A percentile compares a stretch with the other conserved stretches of the same genome.
These are phyloP conservation scores for Zygosaccharomyces sapae DNA, from an alignment of 1,139 yeast genomes.

Conservation along the genomic window DNA sequence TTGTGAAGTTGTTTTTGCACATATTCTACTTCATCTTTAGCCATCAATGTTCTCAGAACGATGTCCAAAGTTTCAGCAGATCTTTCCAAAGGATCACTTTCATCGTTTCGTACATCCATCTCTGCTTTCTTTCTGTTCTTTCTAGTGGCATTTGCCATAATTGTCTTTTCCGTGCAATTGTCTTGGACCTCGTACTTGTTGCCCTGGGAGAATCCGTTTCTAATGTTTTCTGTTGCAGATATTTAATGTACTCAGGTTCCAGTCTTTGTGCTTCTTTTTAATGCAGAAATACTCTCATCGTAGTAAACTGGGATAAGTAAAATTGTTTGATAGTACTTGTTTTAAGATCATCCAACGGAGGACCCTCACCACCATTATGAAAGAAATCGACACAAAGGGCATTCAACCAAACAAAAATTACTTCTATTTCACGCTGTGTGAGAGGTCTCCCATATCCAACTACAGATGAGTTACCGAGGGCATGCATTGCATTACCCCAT, in stretches of 20 bases:
- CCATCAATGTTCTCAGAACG: slow-evolving; percentile 53
- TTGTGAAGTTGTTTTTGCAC: slow-evolving; percentile 57
- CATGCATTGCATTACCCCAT: slow-evolving; percentile 34
- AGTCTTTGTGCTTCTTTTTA: slow-evolving; percentile 60
- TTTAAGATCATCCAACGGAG: slow-evolving; percentile 63
- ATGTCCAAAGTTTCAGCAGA: slow-evolving; percentile 62
- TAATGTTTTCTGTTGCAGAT: slow-evolving; percentile 38
- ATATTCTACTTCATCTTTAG: slow-evolving; percentile 44
- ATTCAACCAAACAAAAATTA: slow-evolving; percentile 68
- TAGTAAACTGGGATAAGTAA: slow-evolving; percentile 64
- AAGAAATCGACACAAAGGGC: slow-evolving; percentile 67
- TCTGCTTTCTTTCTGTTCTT: slow-evolving; percentile 53
- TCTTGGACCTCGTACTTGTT: slow-evolving; percentile 45
- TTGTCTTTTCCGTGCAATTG: slow-evolving; percentile 61
- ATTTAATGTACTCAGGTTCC: slow-evolving; percentile 49
- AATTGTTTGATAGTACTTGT: slow-evolving; percentile 60
- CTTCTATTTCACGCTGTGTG: slow-evolving; percentile 59
- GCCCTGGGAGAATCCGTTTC: slow-evolving; percentile 38
- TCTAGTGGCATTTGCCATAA: slow-evolving; percentile 68
- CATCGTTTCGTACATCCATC: slow-evolving; percentile 49
- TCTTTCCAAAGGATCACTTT: slow-evolving; percentile 53
- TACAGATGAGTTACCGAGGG: slow-evolving; percentile 35
- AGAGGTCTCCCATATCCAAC: slow-evolving; percentile 54
- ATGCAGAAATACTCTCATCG: slow-evolving; percentile 48
- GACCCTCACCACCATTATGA: slow-evolving; percentile 80